Evolutionary conservation across 1,284 basidiomycete genomes (phyloP).

Genomic region (Grifola frondosa): DNA sequence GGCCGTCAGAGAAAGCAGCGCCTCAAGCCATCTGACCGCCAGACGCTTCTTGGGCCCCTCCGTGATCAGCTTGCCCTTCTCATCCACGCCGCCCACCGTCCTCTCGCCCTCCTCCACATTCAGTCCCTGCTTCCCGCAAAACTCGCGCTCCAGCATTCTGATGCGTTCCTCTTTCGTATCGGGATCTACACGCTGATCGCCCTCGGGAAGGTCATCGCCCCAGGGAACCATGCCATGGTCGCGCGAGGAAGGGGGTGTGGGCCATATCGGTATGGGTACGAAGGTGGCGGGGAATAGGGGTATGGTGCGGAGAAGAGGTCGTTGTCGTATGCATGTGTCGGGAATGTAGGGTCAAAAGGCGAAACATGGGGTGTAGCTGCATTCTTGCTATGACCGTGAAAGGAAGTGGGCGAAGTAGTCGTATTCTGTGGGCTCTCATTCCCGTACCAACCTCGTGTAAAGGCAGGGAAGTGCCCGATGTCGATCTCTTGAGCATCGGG

Average conservation of each 20-base stretch:
- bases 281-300: constrained; percentile 26
- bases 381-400: constrained; percentile 7
- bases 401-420: constrained; percentile 18
- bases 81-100: constrained; percentile 56
- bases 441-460: constrained; percentile 59
- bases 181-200: constrained; percentile 39
- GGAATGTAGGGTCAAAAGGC: constrained; percentile 33
- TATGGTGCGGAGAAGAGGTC: constrained; percentile 31
- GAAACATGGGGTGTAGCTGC: constrained; percentile 16
- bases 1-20: constrained; percentile 49
- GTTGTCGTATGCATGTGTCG: constrained; percentile 18
- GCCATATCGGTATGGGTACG: constrained; percentile 27
- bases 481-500: constrained; percentile 56
- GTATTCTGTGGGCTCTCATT: constrained; percentile 23
- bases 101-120: constrained; percentile 42
- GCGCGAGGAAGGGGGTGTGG: constrained; percentile 25
- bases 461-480: constrained; percentile 59
- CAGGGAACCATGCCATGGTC: constrained; percentile 26
- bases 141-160: constrained; percentile 68
- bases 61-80: constrained; percentile 56
- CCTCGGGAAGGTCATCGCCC: constrained; percentile 21
- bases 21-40: constrained; percentile 47
- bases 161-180: constrained; percentile 63
- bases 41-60: constrained; percentile 61
- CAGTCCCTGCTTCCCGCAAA: constrained; percentile 36